Conservation (phyloP, 192 early-diverging fungal species). For the Coemansia sp. region DNA sequence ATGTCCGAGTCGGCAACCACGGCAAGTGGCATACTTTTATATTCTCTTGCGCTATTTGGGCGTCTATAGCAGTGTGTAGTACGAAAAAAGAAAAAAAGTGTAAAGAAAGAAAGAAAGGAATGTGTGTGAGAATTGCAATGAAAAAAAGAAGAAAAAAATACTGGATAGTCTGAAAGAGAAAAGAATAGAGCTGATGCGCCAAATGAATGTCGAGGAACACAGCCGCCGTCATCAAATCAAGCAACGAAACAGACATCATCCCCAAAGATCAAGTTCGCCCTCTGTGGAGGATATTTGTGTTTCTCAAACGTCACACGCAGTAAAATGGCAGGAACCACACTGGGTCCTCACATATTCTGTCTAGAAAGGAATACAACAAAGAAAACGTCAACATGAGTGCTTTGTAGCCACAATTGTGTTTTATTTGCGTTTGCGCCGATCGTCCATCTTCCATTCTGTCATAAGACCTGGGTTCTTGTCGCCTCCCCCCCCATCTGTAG, state of each 20-base stretch:
- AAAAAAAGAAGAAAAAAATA: slow-evolving; percentile 10
- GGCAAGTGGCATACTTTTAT: slow-evolving; percentile 30
- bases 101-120: background rate
- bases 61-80: background rate
- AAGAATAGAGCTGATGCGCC: background rate
- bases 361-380: slow-evolving; percentile 8
- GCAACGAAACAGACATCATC: background rate
- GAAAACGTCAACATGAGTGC: slow-evolving; percentile 4
- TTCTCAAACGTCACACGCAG: background rate
- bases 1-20: slow-evolving; percentile 30
- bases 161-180: background rate
- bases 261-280: background rate
- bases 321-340: background rate
- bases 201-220: background rate
- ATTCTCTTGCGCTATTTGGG: slow-evolving; percentile 1
- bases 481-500: background rate
- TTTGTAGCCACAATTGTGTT: slow-evolving; percentile 1
- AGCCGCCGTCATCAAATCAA: slow-evolving; percentile 8
- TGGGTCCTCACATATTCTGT: background rate
- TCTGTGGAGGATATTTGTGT: background rate
- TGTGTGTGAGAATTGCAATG: background rate
- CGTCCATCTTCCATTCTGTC: background rate
- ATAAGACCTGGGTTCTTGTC: background rate
- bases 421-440: background rate
- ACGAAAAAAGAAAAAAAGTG: slow-evolving; percentile 2